phyloP scores from a whole-genome alignment of 2,329 filamentous ascomycete genomes.

The Magnaporthiopsis poae region DNA sequence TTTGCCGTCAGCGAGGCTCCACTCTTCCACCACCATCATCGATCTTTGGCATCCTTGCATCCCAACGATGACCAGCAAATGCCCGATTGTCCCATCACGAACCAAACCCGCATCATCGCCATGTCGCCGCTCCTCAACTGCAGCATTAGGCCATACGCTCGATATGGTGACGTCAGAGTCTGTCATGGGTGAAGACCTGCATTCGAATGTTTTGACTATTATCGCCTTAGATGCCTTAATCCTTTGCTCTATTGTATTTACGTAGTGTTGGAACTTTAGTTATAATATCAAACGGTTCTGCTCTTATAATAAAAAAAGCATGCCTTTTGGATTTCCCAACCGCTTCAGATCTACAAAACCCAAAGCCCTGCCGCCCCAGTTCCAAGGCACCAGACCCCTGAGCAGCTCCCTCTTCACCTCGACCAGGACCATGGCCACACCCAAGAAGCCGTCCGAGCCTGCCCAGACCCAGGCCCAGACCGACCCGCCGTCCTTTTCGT shows the following conservation, averaged over 20 bases:
- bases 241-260: background rate
- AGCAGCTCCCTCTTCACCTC: background rate
- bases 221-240: no score
- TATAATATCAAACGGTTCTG: background rate
- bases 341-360: background rate
- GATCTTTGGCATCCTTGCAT: no score
- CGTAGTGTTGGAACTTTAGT: background rate
- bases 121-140: background rate
- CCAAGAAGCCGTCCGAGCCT: slow-evolving; percentile 20
- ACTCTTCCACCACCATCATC: background rate
- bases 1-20: background rate
- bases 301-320: background rate
- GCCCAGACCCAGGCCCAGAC: slow-evolving; percentile 17
- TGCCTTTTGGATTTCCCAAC: background rate
- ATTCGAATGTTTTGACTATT: background rate
- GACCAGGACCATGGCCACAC: slow-evolving; percentile 19
- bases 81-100: background rate
- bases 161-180: slow-evolving; percentile 2
- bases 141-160: no score
- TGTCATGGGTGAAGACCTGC: background rate
- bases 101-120: background rate
- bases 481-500: slow-evolving; percentile 16
- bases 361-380: background rate
- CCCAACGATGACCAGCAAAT: background rate
- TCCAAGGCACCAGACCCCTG: background rate